Evolutionary conservation across 305 asterid genomes (phyloP), one percentile per base, ranked within the genome.

Genomic region (Solanum chacoense): DNA sequence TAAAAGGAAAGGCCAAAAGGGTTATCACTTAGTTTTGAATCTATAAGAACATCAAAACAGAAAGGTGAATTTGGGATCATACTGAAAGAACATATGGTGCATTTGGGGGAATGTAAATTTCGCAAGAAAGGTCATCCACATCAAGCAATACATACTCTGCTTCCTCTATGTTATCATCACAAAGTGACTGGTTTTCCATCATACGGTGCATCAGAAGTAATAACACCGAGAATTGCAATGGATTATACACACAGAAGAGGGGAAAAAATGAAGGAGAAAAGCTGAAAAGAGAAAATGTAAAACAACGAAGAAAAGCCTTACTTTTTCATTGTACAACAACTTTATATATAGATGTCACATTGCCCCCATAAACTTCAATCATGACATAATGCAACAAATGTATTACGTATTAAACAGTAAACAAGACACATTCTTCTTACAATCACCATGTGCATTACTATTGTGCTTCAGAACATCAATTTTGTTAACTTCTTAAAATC

Each of bases 61-160:
- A 80, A 84, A 26, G 8, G 29, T 77, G 26, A 31, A 36, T 3
- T 69, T 84, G 84, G 74, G 86, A 83, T 35, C 91, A 63, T 92
- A 97, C 99, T 74, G 98, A 93, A 87, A 96, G 94, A 69, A 91
- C 94, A 88, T 95, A 95, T 50, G 99, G 97, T 22, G 98, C 96
- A 83, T 95, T 94, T 2, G 92, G 91, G 50, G 96, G 96, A 76
- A 97, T 92, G 78, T 85, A 77, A 90, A 94, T 88, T 72, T 91
- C 93, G 22, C 88, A 89, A 69, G 94, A 45, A 87, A 95, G 88
- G 59, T 88, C 89, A 87, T 93, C 94, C 90, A 97, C 89, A 91
- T 97, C 96, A 88, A 96, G 91, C 92, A 96, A 89, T 26, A 97
- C 94, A 85, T 90, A 93, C 87, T 95, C 97, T 34, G 92, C 95